Evolutionary conservation across 1,284 basidiomycete species (phyloP).

Genomic region (Apiotrichum akiyoshidainum): DNA sequence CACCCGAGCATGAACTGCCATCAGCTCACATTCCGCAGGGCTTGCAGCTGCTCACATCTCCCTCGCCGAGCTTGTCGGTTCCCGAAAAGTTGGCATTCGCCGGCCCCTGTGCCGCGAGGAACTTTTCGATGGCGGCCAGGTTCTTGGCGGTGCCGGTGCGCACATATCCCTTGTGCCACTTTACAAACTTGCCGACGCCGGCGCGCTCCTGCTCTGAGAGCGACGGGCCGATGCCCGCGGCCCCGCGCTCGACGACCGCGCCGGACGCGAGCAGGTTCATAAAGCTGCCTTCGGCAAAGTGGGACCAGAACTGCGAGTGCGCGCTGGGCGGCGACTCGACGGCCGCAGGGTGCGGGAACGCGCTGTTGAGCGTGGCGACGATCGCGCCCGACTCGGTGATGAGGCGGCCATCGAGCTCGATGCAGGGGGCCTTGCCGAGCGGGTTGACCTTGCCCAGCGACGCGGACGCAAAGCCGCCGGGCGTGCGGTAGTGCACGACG

Average conservation of each 20-base stretch:
- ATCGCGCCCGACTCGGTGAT: conserved; percentile 42
- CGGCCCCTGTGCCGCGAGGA: conserved; percentile 11
- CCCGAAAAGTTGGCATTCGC: conserved; percentile 33
- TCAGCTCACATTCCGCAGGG: background rate
- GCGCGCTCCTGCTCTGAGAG: conserved; percentile 25
- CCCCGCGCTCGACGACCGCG: conserved; percentile 16
- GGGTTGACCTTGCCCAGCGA: conserved; percentile 28
- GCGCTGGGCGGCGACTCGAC: conserved; percentile 25
- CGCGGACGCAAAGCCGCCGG: conserved; percentile 24
- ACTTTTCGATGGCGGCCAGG: conserved; percentile 27
- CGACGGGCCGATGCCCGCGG: background rate
- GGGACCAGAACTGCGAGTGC: conserved; percentile 34
- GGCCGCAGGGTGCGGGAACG: background rate
- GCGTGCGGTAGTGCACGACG: conserved; percentile 32
- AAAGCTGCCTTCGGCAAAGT: conserved; percentile 39
- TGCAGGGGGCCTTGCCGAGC: conserved; percentile 37
- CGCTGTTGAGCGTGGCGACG: conserved; percentile 26
- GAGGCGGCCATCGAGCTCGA: conserved; percentile 30
- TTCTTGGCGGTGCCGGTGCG: conserved; percentile 5
- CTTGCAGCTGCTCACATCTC: conserved; percentile 33
- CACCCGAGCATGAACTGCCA: conserved; percentile 42
- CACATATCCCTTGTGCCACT: conserved; percentile 21
- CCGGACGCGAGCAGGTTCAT: conserved; percentile 38
- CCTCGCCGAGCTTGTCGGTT: conserved; percentile 32
- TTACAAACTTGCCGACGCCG: conserved; percentile 24